Evolutionary conservation across 805 yeast species (phyloP).

Genomic region (Lipomyces yamanashiensis): DNA sequence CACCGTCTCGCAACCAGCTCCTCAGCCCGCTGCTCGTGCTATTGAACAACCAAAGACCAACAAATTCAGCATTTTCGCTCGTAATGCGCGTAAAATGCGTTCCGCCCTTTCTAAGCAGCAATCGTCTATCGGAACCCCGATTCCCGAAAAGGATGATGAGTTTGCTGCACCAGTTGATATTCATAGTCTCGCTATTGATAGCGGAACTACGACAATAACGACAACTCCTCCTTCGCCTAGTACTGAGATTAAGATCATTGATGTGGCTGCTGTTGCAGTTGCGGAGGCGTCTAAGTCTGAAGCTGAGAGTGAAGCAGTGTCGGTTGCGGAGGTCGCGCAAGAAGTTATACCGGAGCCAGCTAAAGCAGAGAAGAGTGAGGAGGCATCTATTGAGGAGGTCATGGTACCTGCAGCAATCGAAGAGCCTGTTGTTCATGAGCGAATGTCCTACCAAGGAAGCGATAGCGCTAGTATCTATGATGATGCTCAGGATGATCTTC

Average conservation of each 20-base stretch:
- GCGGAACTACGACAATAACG: constrained; percentile 10
- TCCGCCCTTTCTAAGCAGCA: background rate
- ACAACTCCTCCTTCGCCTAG: constrained; percentile 22
- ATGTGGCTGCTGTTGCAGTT: background rate
- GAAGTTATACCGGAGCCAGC: background rate
- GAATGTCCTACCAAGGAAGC: background rate
- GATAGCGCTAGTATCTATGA: constrained; percentile 7
- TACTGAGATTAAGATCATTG: constrained; percentile 5
- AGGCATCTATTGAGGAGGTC: background rate
- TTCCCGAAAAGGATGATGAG: background rate
- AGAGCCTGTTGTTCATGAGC: background rate
- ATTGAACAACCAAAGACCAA: background rate
- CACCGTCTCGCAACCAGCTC: background rate
- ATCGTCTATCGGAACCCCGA: background rate
- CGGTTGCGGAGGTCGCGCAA: background rate
- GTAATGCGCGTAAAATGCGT: constrained; percentile 7
- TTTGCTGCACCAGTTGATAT: background rate
- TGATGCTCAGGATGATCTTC: constrained; percentile 12
- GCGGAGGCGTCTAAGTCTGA: background rate
- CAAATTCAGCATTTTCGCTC: constrained; percentile 5
- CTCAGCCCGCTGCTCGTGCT: background rate
- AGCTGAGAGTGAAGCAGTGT: background rate
- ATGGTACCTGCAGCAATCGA: background rate
- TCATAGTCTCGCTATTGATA: background rate
- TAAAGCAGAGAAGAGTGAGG: background rate